Evolutionary conservation across 192 early-diverging fungal species (phyloP).

Genomic region (Linnemannia elongata): DNA sequence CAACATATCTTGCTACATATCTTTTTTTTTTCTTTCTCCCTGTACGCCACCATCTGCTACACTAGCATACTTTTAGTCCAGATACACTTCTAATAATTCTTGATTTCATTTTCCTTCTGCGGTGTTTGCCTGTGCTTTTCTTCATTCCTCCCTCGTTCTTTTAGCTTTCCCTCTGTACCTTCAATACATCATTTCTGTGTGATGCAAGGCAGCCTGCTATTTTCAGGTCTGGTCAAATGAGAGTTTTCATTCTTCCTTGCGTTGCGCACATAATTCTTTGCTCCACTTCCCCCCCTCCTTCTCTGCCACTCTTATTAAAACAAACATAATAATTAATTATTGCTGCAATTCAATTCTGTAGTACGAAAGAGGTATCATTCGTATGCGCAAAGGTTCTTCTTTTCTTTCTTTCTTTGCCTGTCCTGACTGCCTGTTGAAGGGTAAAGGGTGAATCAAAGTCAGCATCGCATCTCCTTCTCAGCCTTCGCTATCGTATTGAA

Average conservation of each 20-base stretch:
- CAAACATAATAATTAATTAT: neutral
- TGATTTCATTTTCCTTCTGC: neutral
- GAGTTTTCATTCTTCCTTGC: neutral
- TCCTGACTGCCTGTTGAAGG: neutral
- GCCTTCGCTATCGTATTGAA: too few species aligned
- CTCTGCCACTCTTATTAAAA: neutral
- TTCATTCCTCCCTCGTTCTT: neutral
- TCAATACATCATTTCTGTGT: neutral
- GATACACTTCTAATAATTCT: neutral
- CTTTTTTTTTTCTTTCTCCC: neutral
- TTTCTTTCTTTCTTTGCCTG: neutral
- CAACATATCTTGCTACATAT: neutral
- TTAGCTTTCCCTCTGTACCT: neutral
- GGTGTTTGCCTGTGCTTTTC: neutral
- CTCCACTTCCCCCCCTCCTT: neutral
- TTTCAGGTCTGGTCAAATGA: neutral
- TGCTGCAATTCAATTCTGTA: neutral
- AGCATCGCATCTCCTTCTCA: too few species aligned
- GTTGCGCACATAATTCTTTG: neutral
- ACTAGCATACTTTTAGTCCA: neutral
- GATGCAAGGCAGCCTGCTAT: neutral
- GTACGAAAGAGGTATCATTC: neutral
- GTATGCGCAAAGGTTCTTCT: neutral
- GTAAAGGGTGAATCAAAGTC: too few species aligned
- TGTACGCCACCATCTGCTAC: conserved; percentile 2